These are phyloP conservation scores for Cercospora canescens DNA, from an alignment of 2,329 filamentous ascomycete genomes.

Conservation along the genomic window DNA sequence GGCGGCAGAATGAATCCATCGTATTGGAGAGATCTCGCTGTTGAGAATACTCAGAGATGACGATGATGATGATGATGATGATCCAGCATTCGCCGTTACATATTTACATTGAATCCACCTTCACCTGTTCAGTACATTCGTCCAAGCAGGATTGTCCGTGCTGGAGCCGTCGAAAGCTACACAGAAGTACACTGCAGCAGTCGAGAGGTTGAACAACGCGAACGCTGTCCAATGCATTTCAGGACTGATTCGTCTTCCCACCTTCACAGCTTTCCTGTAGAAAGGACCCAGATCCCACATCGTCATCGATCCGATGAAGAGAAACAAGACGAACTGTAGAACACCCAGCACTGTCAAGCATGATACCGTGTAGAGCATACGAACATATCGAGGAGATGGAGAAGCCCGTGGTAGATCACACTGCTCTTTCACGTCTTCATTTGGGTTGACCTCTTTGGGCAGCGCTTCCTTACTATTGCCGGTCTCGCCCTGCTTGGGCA, in stretches of 20 bases:
- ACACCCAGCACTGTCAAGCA: background rate
- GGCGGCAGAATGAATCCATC: too few species aligned
- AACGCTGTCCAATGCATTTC: background rate
- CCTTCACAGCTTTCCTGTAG: background rate
- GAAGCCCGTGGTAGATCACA: background rate
- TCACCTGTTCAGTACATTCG: conserved; percentile 6
- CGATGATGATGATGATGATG: background rate
- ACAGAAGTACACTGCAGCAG: background rate
- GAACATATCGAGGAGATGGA: background rate
- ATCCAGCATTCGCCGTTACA: background rate
- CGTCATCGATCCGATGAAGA: background rate
- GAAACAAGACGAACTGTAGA: background rate
- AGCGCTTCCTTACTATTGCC: background rate
- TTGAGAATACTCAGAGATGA: too few species aligned
- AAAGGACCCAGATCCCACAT: background rate
- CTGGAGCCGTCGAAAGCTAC: background rate
- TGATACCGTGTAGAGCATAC: background rate
- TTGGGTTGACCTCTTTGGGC: background rate
- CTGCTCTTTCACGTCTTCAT: background rate
- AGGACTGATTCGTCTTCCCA: background rate
- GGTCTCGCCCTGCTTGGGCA: too few species aligned
- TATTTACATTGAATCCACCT: background rate
- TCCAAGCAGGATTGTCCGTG: background rate
- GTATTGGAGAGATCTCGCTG: background rate
- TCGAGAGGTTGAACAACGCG: background rate